Evolutionary conservation across 176 grass and related monocot species (phyloP), one percentile per base, ranked within the genome.

Genomic region (Olyra latifolia): DNA sequence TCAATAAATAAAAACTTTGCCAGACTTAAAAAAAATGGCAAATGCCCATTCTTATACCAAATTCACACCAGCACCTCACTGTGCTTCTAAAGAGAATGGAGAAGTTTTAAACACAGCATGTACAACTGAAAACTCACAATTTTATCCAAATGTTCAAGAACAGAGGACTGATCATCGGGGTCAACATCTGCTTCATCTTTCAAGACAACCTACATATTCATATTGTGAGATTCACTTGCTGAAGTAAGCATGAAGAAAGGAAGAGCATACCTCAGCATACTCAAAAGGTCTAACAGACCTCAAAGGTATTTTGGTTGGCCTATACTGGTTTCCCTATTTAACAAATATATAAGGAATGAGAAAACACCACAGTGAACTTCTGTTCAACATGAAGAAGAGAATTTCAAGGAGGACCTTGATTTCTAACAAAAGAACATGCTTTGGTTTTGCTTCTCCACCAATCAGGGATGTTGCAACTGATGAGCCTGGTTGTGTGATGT

Each of bases 111-210:
- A 45, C 39, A 74, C 13, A 70, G 15, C 53, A 70, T 70, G 59
- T 46, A 69, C 32, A 73, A 48, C 45, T 45, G 17, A 50, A 58
- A 52, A 89, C 78, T 88, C 90, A 95, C 91, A 86, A 87, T 81
- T 95, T 89, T 93, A 80, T 98, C 92, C 86, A 95, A 82, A 89
- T 99, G 83, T 84, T 95, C 92, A 86, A 99, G 92, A 66, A 99
- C 92, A 64, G 92, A 99, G 65, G 57, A 81, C 80, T 95, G 96
- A 80, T 99, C 92, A 73, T 91, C 93, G 24, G 90, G 79, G 69
- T 99, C 90, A 83, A 95, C 82, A 81, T 89, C 96, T 58, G 82
- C 86, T 91, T 91, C 96, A 86, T 99, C 96, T 91, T 99, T 99
- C 29, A 99, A 81, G 13, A 99, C 86, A 88, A 99, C 96, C 90